Evolutionary conservation across 1,284 basidiomycete species (phyloP), one percentile per base, ranked within the genome.

Genomic region (Baeospora myosura): DNA sequence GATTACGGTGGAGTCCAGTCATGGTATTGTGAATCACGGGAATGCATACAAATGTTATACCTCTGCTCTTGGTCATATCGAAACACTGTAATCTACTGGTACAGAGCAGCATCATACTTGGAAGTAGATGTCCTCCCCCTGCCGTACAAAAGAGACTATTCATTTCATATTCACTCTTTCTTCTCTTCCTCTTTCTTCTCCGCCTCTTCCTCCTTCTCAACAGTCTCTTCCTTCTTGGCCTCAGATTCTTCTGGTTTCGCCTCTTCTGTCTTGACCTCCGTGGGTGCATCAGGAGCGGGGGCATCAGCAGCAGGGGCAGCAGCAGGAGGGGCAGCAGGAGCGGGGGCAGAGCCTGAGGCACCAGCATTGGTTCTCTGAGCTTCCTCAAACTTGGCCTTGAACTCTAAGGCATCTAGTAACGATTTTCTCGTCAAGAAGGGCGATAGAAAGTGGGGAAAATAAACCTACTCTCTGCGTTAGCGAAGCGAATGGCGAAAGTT

Each of bases 401-500:
- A 98, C 42, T 83, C 72, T 50, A 65, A 74, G 42, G 93, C 94
- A 63, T 94, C 92, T 96, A 52, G 22, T 45, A 31, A 25, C 5
- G 7, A 17, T 11, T 17, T 34, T 8, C n/a, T 11, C 16, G 33
- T 20, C 11, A n/a, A 4, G 18, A 20, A 11, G 14, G 8, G 32
- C n/a, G n/a, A 41, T 30, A 34, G 23, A 40, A n/a, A 28, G 8
- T 29, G 29, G 30, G 3, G 32, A 30, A 42, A 23, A 24, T 40
- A 33, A 14, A 72, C 91, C 65, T 55, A 96, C 93, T 94, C 22
- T 98, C 96, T 47, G 89, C 74, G 69, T 97, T 98, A 50, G 91
- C 95, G 59, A 99, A 98, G 48, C 96, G 88, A 60, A 99, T 98
- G 37, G 96, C 96, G 43, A 99, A 81, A 16, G 95, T 98, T 70